Evolutionary conservation across 169 alveolate species (phyloP).

Genomic region (Plasmodium adleri): DNA sequence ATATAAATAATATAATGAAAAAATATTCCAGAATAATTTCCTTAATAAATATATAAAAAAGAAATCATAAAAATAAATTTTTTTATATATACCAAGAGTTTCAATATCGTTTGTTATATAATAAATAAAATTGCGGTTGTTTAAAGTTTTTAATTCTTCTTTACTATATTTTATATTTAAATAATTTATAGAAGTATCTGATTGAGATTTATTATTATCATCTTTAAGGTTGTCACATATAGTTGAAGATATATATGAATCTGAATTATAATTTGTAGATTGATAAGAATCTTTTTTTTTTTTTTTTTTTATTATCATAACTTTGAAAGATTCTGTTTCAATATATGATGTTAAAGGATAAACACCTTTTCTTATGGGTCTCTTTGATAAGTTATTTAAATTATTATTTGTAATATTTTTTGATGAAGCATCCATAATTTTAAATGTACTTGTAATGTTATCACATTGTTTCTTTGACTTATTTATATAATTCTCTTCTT

Average conservation of each 20-base stretch:
- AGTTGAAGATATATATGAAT: not conserved
- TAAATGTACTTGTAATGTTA: too few relatives aligned
- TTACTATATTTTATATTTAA: constrained; percentile 30
- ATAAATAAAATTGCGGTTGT: constrained; percentile 21
- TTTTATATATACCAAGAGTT: constrained; percentile 35
- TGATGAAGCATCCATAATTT: too few relatives aligned
- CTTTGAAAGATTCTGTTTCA: not conserved
- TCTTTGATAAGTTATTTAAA: too few relatives aligned
- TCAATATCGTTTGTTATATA: constrained; percentile 52
- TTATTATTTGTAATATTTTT: too few relatives aligned
- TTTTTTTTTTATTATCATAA: not conserved
- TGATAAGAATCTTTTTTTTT: constrained; percentile 4
- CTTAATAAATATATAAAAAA: constrained; percentile 66
- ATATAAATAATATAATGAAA: constrained; percentile 34
- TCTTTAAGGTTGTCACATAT: not conserved
- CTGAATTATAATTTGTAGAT: constrained; percentile 7
- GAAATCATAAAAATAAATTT: constrained; percentile 70
- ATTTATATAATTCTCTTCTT: not conserved
- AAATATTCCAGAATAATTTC: constrained; percentile 70
- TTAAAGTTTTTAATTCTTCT: constrained; percentile 22
- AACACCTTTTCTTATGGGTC: not conserved
- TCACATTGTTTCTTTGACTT: not conserved
- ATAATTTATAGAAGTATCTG: constrained; percentile 42
- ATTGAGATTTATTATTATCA: constrained; percentile 6
- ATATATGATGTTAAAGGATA: not conserved